Conservation (phyloP, 768 basidiomycete genomes). For the Dacryopinax spathularia region DNA sequence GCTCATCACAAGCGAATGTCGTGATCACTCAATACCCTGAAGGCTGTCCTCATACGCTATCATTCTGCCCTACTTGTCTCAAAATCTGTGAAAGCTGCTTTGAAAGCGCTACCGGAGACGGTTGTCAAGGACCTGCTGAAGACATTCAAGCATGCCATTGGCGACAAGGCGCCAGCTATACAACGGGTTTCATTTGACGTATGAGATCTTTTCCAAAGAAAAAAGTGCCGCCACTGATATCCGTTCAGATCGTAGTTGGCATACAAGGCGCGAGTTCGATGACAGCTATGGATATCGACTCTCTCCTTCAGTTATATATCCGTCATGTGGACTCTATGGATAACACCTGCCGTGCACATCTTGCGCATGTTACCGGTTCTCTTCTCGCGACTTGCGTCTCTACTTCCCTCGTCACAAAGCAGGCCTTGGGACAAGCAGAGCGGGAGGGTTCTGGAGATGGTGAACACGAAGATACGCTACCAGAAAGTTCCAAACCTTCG, state of each 20-base stretch:
- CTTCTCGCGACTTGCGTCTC: slow-evolving; percentile 73
- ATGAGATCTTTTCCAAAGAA: slow-evolving; percentile 7
- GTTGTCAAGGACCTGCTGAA: slow-evolving; percentile 70
- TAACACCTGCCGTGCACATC: slow-evolving; percentile 63
- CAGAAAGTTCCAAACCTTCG: slow-evolving; percentile 30
- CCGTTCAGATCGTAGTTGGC: slow-evolving; percentile 35
- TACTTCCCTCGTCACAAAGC: slow-evolving; percentile 36
- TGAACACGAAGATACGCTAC: slow-evolving; percentile 46
- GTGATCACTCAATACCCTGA: slow-evolving; percentile 6
- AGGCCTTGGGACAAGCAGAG: slow-evolving; percentile 26
- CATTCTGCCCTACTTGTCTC: slow-evolving; percentile 62
- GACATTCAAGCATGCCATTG: slow-evolving; percentile 56
- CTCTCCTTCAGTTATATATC: slow-evolving; percentile 48
- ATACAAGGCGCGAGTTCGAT: slow-evolving; percentile 44
- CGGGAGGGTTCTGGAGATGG: slow-evolving; percentile 35
- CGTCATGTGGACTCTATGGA: slow-evolving; percentile 72
- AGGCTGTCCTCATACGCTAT: slow-evolving; percentile 72
- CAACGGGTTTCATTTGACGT: slow-evolving; percentile 77
- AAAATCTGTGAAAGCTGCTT: slow-evolving; percentile 69
- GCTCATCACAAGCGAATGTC: background rate
- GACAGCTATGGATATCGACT: slow-evolving; percentile 63
- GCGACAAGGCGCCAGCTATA: slow-evolving; percentile 71
- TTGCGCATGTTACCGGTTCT: slow-evolving; percentile 69
- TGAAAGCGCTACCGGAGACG: slow-evolving; percentile 69
- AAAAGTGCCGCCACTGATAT: background rate